A percentile compares a stretch with the other conserved stretches of the same genome.
Evolutionary conservation across 2,329 filamentous ascomycete genomes (phyloP).

Genomic region (Passalora sequoiae): DNA sequence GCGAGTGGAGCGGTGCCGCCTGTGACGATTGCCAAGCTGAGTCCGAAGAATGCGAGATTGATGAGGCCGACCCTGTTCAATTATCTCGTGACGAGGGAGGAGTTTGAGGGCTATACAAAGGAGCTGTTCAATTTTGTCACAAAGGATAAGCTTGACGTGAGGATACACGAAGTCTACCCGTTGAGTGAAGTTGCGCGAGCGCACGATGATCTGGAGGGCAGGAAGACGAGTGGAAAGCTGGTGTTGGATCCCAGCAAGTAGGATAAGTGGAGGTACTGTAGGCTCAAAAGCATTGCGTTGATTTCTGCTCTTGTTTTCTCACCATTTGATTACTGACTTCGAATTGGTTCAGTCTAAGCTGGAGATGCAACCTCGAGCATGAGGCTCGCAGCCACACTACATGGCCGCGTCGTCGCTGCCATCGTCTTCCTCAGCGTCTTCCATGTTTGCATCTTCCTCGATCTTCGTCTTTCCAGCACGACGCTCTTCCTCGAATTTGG

Average conservation of each 20-base stretch:
- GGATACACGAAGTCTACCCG: conserved; percentile 71
- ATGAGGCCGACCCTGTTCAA: conserved; percentile 67
- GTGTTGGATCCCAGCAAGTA: conserved; percentile 57
- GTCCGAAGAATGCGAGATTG: conserved; percentile 70
- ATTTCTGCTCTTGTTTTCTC: too few relatives aligned
- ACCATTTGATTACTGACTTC: too few relatives aligned
- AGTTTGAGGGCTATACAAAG: conserved; percentile 63
- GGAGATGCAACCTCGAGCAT: too few relatives aligned
- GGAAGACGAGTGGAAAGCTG: conserved; percentile 80
- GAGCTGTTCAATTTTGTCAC: conserved; percentile 70
- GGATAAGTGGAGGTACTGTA: too few relatives aligned
- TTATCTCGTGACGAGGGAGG: conserved; percentile 65
- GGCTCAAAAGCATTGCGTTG: too few relatives aligned
- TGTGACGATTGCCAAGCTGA: conserved; percentile 55
- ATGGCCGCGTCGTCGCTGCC: too few relatives aligned
- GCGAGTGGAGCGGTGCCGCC: conserved; percentile 75
- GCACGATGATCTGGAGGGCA: conserved; percentile 71
- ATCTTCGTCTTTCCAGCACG: too few relatives aligned
- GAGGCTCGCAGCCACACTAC: too few relatives aligned
- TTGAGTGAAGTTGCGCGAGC: conserved; percentile 67
- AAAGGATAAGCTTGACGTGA: conserved; percentile 64
- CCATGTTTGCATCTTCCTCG: too few relatives aligned
- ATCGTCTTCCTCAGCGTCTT: too few relatives aligned
- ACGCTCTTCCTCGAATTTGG: too few relatives aligned
- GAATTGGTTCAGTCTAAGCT: too few relatives aligned